These are phyloP conservation scores for Puccinia polysora DNA, from an alignment of 1,284 basidiomycete genomes.

Conservation along the genomic window DNA sequence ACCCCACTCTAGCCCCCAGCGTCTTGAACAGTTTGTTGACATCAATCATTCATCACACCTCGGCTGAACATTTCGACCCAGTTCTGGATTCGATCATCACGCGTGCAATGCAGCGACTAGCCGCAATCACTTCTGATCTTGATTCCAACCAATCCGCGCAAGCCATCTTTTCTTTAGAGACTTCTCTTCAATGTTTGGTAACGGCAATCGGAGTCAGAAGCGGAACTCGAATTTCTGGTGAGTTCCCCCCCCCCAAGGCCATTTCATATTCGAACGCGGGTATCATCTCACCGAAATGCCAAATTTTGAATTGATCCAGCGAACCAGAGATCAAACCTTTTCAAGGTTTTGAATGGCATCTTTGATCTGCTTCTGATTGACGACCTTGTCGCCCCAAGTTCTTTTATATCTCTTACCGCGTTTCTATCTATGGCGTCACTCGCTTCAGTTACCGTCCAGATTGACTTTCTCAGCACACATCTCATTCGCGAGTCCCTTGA, in stretches of 20 bases:
- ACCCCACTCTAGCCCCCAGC: neutral
- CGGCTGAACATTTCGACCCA: slow-evolving; percentile 20
- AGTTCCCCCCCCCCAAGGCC: too few species aligned
- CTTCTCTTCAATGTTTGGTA: slow-evolving; percentile 21
- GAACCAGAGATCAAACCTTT: neutral
- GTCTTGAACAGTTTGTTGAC: slow-evolving; percentile 25
- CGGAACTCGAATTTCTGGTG: slow-evolving; percentile 35
- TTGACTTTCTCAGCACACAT: slow-evolving; percentile 28
- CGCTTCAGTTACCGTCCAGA: slow-evolving; percentile 18
- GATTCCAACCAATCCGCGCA: neutral
- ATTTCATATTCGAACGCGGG: too few species aligned
- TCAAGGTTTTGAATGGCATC: slow-evolving; percentile 8
- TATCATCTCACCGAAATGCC: too few species aligned
- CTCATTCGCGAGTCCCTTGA: slow-evolving; percentile 21
- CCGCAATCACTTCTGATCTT: neutral
- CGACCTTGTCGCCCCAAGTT: neutral
- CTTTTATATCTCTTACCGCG: neutral
- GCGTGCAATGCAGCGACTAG: slow-evolving; percentile 8
- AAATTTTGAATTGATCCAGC: slow-evolving; percentile 8
- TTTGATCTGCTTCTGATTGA: slow-evolving; percentile 3
- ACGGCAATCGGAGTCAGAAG: slow-evolving; percentile 33
- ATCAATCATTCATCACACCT: slow-evolving; percentile 37
- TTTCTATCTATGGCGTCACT: slow-evolving; percentile 29
- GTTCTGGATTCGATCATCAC: slow-evolving; percentile 16
- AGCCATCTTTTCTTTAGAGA: slow-evolving; percentile 4